A percentile compares a stretch with the other conserved stretches of the same genome.
Evolutionary conservation across 768 basidiomycete species (phyloP).

Genomic region (Boletus pseudopeckii): DNA sequence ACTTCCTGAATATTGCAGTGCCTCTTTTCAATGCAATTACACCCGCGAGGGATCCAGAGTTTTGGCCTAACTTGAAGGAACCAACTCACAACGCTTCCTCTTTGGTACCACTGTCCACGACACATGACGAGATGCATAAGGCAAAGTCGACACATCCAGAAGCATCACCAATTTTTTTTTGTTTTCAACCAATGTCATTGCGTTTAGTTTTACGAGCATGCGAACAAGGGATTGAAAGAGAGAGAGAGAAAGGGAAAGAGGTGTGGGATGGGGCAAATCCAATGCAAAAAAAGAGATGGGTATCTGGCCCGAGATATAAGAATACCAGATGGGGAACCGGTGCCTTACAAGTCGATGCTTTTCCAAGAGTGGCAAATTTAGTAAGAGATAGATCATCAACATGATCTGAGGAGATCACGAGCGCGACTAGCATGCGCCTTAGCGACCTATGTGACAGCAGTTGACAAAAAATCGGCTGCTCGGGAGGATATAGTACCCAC

Average conservation of each 20-base stretch:
- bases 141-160: not conserved
- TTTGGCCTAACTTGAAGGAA: not conserved
- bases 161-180: too few species aligned
- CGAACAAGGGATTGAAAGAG: not conserved
- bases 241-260: not conserved
- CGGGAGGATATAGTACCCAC: conserved; percentile 36
- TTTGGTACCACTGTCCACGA: too few species aligned
- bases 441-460: conserved; percentile 41
- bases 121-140: not conserved
- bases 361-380: conserved; percentile 2
- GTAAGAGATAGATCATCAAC: conserved; percentile 34
- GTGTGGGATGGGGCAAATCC: not conserved
- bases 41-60: not conserved
- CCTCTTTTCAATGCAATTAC: not conserved
- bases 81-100: not conserved
- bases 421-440: conserved; percentile 57
- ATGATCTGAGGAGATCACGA: conserved; percentile 53
- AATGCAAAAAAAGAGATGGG: conserved; percentile 8
- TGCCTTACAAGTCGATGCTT: not conserved
- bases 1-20: not conserved
- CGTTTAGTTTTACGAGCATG: not conserved
- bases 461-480: not conserved
- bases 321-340: conserved; percentile 1
- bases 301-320: conserved; percentile 17
- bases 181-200: conserved; percentile 3